phyloP scores from a whole-genome alignment of 2,329 filamentous ascomycete genomes.

The Fusarium staphyleae region DNA sequence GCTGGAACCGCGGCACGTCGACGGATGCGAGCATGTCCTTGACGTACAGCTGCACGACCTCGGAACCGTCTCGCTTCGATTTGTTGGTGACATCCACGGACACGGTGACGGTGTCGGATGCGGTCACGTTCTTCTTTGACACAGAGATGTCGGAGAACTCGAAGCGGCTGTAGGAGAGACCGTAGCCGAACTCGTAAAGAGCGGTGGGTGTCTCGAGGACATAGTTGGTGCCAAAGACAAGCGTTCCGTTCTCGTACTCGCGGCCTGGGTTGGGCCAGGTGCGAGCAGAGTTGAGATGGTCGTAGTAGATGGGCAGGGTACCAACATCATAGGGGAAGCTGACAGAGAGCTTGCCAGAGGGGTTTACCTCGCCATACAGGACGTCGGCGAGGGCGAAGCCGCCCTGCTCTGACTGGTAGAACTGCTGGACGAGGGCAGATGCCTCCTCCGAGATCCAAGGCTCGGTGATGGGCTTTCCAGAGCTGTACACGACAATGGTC shows the following conservation, averaged over 20 bases:
- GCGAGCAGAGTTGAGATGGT: conserved; percentile 73
- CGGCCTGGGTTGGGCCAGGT: conserved; percentile 59
- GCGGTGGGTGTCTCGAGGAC: conserved; percentile 66
- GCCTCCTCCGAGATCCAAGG: conserved; percentile 73
- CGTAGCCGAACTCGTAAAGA: conserved; percentile 71
- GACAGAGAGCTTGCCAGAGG: conserved; percentile 70
- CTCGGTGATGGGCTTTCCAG: conserved; percentile 76
- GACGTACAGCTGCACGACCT: conserved; percentile 74
- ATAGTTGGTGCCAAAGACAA: conserved; percentile 71
- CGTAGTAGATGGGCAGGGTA: conserved; percentile 73
- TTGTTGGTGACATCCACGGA: conserved; percentile 69
- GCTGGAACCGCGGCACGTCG: conserved; percentile 68
- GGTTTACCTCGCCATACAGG: conserved; percentile 69
- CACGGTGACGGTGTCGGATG: conserved; percentile 62
- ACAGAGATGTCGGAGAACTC: conserved; percentile 62
- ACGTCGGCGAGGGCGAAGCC: conserved; percentile 71
- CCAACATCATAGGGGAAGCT: conserved; percentile 73
- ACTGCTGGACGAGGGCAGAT: conserved; percentile 73
- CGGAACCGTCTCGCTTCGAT: conserved; percentile 62
- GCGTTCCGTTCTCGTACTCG: conserved; percentile 62
- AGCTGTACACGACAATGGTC: conserved; percentile 71
- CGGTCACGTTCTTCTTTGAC: conserved; percentile 55
- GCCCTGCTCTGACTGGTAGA: conserved; percentile 75
- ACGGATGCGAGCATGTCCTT: conserved; percentile 68
- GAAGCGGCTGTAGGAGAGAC: conserved; percentile 70